Percentiles rank a stretch among this genome's conserved stretches.
Conservation (phyloP, 1,284 basidiomycete genomes). For the Fomitopsis pinicola region DNA sequence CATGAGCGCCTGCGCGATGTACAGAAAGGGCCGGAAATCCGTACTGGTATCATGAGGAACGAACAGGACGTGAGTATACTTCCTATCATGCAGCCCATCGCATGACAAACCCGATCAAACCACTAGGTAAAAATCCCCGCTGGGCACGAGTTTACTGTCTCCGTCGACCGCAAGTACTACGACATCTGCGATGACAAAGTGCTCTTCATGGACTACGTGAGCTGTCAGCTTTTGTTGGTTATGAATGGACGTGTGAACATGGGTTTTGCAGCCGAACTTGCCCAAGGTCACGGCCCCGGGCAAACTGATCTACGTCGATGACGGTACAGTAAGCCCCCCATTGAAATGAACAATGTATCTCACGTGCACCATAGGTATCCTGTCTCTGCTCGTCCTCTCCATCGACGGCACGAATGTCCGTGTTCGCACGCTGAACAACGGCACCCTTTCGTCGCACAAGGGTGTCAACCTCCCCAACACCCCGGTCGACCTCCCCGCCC, state of each 20-base stretch:
- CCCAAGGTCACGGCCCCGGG: constrained; percentile 94
- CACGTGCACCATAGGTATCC: constrained; percentile 57
- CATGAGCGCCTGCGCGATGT: constrained; percentile 3
- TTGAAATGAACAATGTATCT: neutral
- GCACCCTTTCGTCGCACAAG: constrained; percentile 93
- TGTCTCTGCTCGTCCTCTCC: constrained; percentile 89
- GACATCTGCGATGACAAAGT: constrained; percentile 80
- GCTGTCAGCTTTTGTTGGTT: constrained; percentile 22
- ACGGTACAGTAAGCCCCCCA: constrained; percentile 51
- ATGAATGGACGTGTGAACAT: constrained; percentile 4
- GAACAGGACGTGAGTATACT: constrained; percentile 71
- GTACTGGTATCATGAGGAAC: constrained; percentile 91
- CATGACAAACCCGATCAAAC: constrained; percentile 5
- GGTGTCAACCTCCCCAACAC: constrained; percentile 99
- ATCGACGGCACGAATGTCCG: constrained; percentile 79
- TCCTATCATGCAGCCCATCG: constrained; percentile 3
- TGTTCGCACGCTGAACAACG: constrained; percentile 93
- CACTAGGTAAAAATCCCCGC: constrained; percentile 75
- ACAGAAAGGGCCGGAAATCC: constrained; percentile 98
- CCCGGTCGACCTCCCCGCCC: constrained; percentile 94
- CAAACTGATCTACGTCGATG: constrained; percentile 96
- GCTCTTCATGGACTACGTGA: constrained; percentile 89
- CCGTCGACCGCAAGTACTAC: constrained; percentile 81
- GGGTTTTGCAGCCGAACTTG: constrained; percentile 67
- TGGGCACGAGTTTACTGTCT: constrained; percentile 93